phyloP scores from a whole-genome alignment of 1,139 yeast genomes.

The Starmera stellimalicola region DNA sequence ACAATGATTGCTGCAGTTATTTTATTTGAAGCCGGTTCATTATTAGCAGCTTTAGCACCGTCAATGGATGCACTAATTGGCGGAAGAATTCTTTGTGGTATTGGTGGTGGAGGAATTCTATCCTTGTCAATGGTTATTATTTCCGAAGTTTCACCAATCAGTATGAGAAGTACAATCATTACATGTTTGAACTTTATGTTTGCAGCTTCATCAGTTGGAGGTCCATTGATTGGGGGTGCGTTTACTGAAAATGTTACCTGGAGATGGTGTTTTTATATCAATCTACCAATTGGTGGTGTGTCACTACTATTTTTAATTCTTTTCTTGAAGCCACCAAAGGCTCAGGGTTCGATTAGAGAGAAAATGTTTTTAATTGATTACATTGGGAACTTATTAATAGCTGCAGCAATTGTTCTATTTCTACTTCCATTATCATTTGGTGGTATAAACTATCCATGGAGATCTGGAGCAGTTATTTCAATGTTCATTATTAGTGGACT shows the following conservation, averaged over 20 bases:
- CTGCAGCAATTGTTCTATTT: conserved; percentile 33
- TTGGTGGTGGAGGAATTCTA: conserved; percentile 67
- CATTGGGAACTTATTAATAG: conserved; percentile 34
- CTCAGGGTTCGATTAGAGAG: conserved; percentile 29
- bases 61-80: conserved; percentile 56
- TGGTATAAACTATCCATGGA: conserved; percentile 38
- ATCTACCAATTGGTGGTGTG: conserved; percentile 57
- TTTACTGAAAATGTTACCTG: conserved; percentile 52
- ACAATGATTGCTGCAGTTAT: conserved; percentile 39
- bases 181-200: conserved; percentile 43
- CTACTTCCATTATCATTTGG: conserved; percentile 47
- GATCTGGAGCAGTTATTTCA: conserved; percentile 44
- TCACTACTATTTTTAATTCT: conserved; percentile 36
- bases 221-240: conserved; percentile 66
- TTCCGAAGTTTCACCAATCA: conserved; percentile 52
- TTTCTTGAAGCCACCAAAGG: conserved; percentile 48
- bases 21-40: conserved; percentile 54
- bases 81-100: conserved; percentile 62
- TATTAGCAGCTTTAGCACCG: conserved; percentile 47
- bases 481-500: conserved; percentile 49
- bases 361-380: conserved; percentile 39
- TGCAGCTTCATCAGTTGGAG: conserved; percentile 48
- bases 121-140: conserved; percentile 49
- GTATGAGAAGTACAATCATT: conserved; percentile 44
- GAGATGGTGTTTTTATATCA: conserved; percentile 77